Base-by-base conservation (phyloP, 768 basidiomycete species). In the Clitopilus passeckerianus region DNA sequence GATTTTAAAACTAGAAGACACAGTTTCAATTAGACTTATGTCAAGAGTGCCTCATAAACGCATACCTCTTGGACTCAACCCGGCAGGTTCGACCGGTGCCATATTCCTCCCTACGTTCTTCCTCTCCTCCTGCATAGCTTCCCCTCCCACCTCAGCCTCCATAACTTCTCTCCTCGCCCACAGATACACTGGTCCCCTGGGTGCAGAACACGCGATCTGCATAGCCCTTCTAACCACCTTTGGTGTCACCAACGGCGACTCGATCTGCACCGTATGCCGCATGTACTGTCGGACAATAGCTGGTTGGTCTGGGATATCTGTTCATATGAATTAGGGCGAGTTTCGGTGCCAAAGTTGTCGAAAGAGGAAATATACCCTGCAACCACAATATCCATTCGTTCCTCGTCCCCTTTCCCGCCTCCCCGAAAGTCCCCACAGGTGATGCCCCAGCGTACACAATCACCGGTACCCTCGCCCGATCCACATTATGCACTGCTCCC, bases 351-450 rank as follows among this genome's bases (percentile, higher is more conserved):
- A n/a, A n/a, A n/a, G n/a, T 30, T 30, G 27, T 30, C 27, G 27
- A 23, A 14, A 27, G 18, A 23, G 9, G 16, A 22, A 22, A n/a
- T n/a, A 34, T 62, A 84, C 87, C 87, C 75, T 90, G 87, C 2
- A 85, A 60, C 82, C 86, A 87, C 78, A 87, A 84, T 37, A 87
- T 86, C 79, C 83, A 90, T 64, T 90, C 89, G 62, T 90, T 90
- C 63, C 87, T 77, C 0, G 77, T 77, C 0, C 88, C 89, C 50
- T 75, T 81, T 50, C 84, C 74, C 10, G n/a, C 46, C 63, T 89
- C 87, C 0, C 80, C 80, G 37, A 82, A 69, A 5, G 70, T 71
- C 34, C 82, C 82, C 65, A 84, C 84, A 0, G 89, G 85, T 0
- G 86, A 81, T 0, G 87, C 83, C 0, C 89, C 89, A 5, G 89